These are phyloP conservation scores for Nothomitra cinnamomea DNA, from an alignment of 2,329 filamentous ascomycete species.

Conservation along the genomic window DNA sequence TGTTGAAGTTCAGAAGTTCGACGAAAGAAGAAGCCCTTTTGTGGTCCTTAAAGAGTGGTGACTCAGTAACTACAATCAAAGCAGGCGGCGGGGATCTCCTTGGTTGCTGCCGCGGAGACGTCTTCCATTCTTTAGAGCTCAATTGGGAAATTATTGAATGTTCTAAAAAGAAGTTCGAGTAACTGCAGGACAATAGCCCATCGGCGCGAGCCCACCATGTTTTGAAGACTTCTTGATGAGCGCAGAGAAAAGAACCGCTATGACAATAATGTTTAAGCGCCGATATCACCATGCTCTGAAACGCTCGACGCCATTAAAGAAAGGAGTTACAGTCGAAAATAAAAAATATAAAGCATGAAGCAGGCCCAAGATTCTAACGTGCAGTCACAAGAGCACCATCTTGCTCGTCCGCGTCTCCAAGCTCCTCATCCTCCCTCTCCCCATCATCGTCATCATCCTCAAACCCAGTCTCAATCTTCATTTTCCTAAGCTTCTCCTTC, in stretches of 20 bases:
- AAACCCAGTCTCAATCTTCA: constrained; percentile 60
- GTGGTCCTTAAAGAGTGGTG: too few species aligned
- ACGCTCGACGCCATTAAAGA: not conserved
- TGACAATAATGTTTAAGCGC: not conserved
- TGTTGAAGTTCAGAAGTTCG: too few species aligned
- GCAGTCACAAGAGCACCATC: constrained; percentile 19
- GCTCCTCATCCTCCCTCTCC: constrained; percentile 36
- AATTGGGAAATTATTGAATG: too few species aligned
- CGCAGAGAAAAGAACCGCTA: not conserved
- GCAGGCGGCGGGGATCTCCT: not conserved
- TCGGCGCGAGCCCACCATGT: not conserved
- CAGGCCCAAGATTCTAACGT: not conserved
- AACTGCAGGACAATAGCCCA: too few species aligned
- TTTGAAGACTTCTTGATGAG: not conserved
- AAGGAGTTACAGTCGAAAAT: too few species aligned
- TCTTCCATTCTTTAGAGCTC: not conserved
- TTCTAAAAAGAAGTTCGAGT: too few species aligned
- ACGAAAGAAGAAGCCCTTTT: too few species aligned
- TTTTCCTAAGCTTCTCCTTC: constrained; percentile 55
- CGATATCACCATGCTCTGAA: not conserved
- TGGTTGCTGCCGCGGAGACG: too few species aligned
- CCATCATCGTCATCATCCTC: constrained; percentile 47
- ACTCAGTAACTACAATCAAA: too few species aligned
- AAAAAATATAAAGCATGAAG: not conserved
- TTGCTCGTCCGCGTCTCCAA: constrained; percentile 43